Evolutionary conservation across 2,329 filamentous ascomycete species (phyloP).

Genomic region (Apiospora aurea): DNA sequence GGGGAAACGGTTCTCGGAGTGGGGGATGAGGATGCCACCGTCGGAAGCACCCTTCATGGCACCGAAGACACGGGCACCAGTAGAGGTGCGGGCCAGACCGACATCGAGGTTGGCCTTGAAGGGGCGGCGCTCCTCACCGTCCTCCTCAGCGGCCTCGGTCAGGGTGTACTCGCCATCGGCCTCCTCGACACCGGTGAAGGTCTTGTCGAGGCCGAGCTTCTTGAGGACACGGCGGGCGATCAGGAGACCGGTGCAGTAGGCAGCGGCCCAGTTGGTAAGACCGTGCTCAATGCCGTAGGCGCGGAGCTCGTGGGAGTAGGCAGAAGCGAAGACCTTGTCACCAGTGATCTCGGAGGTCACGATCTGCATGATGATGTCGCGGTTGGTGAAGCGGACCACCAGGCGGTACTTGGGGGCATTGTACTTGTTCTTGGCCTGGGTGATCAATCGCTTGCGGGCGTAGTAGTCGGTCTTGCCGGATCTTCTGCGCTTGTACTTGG

Average conservation of each 20-base stretch:
- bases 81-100: conserved; percentile 95
- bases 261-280: conserved; percentile 99
- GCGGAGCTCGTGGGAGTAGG: conserved; percentile 97
- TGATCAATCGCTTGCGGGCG: conserved; percentile 98
- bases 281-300: conserved; percentile 98
- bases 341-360: conserved; percentile 94
- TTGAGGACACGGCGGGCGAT: conserved; percentile 94
- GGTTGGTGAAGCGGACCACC: conserved; percentile 99
- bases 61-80: conserved; percentile 97
- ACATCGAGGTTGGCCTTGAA: conserved; percentile 99
- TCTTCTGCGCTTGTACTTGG: conserved; percentile 98
- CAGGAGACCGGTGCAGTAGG: conserved; percentile 95
- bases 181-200: conserved; percentile 96
- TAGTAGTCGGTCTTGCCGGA: conserved; percentile 99
- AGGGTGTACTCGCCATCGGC: conserved; percentile 93
- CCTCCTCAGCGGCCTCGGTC: conserved; percentile 91
- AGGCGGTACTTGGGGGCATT: conserved; percentile 99
- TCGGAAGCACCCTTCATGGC: conserved; percentile 99
- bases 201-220: conserved; percentile 95
- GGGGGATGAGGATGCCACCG: conserved; percentile 94
- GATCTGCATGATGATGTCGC: conserved; percentile 98
- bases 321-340: conserved; percentile 93
- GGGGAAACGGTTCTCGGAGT: conserved; percentile 99
- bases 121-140: conserved; percentile 92
- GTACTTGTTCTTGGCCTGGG: conserved; percentile 99